Evolutionary conservation across 495 filamentous ascomycete genomes (phyloP).

Genomic region (Cairneyella variabilis): DNA sequence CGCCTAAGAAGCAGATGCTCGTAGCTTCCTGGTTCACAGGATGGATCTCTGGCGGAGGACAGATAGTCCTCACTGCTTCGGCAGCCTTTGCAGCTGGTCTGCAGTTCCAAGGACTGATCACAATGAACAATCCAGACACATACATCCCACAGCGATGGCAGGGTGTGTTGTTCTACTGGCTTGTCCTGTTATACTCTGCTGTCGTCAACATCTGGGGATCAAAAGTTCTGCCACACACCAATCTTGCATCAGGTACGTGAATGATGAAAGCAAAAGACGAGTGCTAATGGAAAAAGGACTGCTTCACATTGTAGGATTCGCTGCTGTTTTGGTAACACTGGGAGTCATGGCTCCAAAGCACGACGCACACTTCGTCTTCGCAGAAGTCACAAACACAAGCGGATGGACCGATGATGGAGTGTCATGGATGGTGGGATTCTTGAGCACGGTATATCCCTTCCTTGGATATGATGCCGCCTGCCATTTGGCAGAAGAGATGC

Average conservation of each 20-base stretch:
- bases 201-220: conserved; percentile 41
- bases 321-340: conserved; percentile 38
- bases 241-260: conserved; percentile 24
- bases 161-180: conserved; percentile 44
- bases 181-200: conserved; percentile 35
- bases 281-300: conserved; percentile 31
- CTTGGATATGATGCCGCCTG: conserved; percentile 26
- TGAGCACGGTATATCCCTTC: conserved; percentile 13
- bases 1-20: conserved; percentile 32
- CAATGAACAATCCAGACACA: conserved; percentile 36
- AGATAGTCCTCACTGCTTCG: conserved; percentile 30
- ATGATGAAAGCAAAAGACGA: neutral
- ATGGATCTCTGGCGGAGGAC: conserved; percentile 30
- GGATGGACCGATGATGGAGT: conserved; percentile 40
- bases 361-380: conserved; percentile 40
- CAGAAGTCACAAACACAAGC: conserved; percentile 34
- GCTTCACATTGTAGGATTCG: conserved; percentile 42
- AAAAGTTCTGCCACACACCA: conserved; percentile 37
- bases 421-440: conserved; percentile 31
- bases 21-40: conserved; percentile 45
- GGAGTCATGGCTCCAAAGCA: conserved; percentile 39
- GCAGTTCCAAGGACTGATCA: conserved; percentile 42
- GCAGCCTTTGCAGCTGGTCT: conserved; percentile 38
- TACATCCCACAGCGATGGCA: conserved; percentile 43
- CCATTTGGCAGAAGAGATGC: conserved; percentile 41